Evolutionary conservation across 2,329 filamentous ascomycete genomes (phyloP), one percentile per base, ranked within the genome.

Genomic region (Colletotrichum plurivorum): DNA sequence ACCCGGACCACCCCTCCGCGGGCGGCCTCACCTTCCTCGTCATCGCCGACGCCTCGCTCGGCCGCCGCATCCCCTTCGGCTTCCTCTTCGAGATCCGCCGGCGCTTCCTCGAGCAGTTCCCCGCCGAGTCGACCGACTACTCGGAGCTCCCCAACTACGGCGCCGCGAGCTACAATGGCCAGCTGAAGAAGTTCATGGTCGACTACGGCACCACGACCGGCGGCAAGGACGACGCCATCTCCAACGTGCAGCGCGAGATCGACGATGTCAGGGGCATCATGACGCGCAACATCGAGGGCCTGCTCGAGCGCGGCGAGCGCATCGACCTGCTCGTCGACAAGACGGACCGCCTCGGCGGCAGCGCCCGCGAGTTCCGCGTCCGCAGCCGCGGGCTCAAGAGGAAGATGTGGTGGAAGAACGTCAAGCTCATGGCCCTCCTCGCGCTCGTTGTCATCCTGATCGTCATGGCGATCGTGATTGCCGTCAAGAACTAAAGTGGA

Each of bases 371-470:
- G 78, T 99, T 99, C 78, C 86, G 96, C 60, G 91, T 98, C 18
- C 87, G 95, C 73, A 97, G 93, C 79, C 86, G 94, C 27, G 94
- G 94, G 1, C 81, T 99, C 75, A 93, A 96, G 84, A 88, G 97
- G 77, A 89, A 92, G 81, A 98, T 99, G 96, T 99, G 96, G 96
- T 98, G 95, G 95, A 98, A 98, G 90, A 98, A 99, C 80, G 88
- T 97, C 53, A 97, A 97, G 84, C 83, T 99, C 74, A 97, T 98
- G 94, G 91, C 89, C 7, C 80, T 99, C 74, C 77, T 95, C 71
- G 85, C 81, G 4, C 77, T 98, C 52, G 94, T 95, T 2, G 81
- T 96, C 27, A 77, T 85, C 52, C 77, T 90, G 71, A 88, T 90
- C 73, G 74, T 90, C 53, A 74, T 88, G 72, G 83, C 84, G n/a